These are phyloP conservation scores for Fonsecaea pugnacius DNA, from an alignment of 2,329 filamentous ascomycete species.

Conservation along the genomic window DNA sequence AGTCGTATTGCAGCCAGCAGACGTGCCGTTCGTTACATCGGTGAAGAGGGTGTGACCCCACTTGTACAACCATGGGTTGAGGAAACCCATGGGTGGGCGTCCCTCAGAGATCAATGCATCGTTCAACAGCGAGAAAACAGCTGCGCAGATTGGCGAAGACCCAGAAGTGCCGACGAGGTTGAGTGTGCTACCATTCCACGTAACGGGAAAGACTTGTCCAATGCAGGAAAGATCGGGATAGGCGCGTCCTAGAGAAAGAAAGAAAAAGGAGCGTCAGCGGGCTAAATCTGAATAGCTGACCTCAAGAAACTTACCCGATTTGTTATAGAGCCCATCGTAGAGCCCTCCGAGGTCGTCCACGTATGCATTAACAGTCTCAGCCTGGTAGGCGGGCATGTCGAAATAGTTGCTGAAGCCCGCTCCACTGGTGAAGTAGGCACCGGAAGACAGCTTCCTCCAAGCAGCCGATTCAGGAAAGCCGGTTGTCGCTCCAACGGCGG, in stretches of 20 bases:
- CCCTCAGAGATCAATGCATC: constrained; percentile 35
- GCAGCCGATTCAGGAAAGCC: constrained; percentile 54
- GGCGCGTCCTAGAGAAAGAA: constrained; percentile 55
- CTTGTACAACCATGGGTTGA: constrained; percentile 37
- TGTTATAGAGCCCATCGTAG: constrained; percentile 62
- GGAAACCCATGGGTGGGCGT: constrained; percentile 33
- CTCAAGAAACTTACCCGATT: constrained; percentile 51
- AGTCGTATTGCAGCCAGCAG: constrained; percentile 41
- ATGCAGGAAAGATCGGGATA: constrained; percentile 68
- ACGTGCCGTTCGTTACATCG: constrained; percentile 42
- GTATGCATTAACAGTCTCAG: constrained; percentile 51
- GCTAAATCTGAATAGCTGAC: constrained; percentile 43
- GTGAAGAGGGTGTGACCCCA: constrained; percentile 38
- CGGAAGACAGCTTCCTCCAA: constrained; percentile 24
- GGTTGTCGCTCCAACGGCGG: constrained; percentile 60
- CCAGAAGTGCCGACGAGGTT: constrained; percentile 55
- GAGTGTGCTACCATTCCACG: constrained; percentile 45
- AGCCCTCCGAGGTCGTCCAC: constrained; percentile 49
- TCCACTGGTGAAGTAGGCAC: constrained; percentile 47
- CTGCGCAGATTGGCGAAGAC: constrained; percentile 33
- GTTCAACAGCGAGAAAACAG: constrained; percentile 35
- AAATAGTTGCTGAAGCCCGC: constrained; percentile 57
- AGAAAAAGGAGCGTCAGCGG: constrained; percentile 10
- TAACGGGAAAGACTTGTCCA: constrained; percentile 49
- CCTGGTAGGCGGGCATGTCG: constrained; percentile 54